Evolutionary conservation across 129 eudicot genomes (phyloP), one percentile per base, ranked within the genome.

Genomic region (Pseudognaphalium luteoalbum): DNA sequence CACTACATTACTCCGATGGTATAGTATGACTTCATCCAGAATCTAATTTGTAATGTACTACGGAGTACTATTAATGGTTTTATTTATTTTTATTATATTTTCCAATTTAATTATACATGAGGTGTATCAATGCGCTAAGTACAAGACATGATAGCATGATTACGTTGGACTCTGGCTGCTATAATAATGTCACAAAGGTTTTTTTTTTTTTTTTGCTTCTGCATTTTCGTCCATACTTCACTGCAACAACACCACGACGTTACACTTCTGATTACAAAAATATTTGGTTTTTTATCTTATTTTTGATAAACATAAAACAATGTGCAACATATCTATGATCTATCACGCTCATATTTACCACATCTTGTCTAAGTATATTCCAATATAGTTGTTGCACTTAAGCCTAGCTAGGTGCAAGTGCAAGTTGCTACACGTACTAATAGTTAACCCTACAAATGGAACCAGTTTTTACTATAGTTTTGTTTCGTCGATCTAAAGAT

Each of bases 1-100:
- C 28, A 25, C 74, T 29, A 34, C 52, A 56, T 59, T 54, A 17
- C 56, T 52, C 21, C 51, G 68, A 67, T 76, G 74, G n/a, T 76
- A 35, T 25, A 25, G 28, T 20, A 77, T 77, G 61, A 54, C 60
- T 44, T 77, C 74, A 56, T 39, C 30, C 60, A 57, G 41, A 77
- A 77, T 77, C 81, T 77, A 68, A n/a, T 77, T 56, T 68, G 32
- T 76, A 56, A 35, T 73, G 14, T 73, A 73, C 66, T 39, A 25
- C 28, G n/a, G n/a, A n/a, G n/a, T n/a, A n/a, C n/a, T n/a, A n/a
- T 12, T 35, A 12, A 5, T 15, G 52, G 19, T 69, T 69, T 5
- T 44, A 21, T 11, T 69, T 54, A 28, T 51, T 16, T 29, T 54
- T n/a, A 72, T 56, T 14, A 4, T 15, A 14, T 25, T 25, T 7